Evolutionary conservation across 139 green algal species (phyloP).

Genomic region (Closterium sp.): DNA sequence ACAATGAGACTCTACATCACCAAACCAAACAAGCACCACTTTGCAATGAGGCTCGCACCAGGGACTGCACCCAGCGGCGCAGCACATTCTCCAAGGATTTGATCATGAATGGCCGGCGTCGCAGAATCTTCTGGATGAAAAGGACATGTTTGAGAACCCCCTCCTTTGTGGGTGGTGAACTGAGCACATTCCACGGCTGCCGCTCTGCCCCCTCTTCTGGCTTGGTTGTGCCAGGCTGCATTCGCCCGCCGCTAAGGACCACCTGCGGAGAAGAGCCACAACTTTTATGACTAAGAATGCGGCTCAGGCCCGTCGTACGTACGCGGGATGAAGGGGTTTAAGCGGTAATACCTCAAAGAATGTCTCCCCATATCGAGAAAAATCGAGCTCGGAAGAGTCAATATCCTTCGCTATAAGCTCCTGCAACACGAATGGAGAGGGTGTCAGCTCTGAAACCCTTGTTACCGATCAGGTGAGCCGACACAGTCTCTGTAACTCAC

Average conservation of each 20-base stretch:
- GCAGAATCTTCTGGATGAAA: conserved; percentile 49
- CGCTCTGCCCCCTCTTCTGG: conserved; percentile 19
- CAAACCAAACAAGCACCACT: neutral
- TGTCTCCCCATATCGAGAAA: conserved; percentile 90
- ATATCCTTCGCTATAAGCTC: conserved; percentile 41
- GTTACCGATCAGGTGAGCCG: too few species aligned
- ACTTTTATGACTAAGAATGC: neutral
- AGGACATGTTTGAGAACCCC: conserved; percentile 27
- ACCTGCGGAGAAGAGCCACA: conserved; percentile 10
- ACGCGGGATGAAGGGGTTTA: neutral
- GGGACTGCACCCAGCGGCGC: conserved; percentile 74
- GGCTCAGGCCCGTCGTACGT: too few species aligned
- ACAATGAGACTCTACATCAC: neutral
- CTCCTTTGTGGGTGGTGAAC: neutral
- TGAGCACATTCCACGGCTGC: conserved; percentile 36
- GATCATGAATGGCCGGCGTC: conserved; percentile 90
- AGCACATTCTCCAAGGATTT: conserved; percentile 89
- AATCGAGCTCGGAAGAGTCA: conserved; percentile 78
- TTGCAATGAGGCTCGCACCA: neutral
- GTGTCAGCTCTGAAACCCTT: too few species aligned
- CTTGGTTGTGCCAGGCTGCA: conserved; percentile 40
- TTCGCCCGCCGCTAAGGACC: conserved; percentile 17
- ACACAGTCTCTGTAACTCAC: conserved; percentile 10
- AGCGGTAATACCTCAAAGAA: conserved; percentile 78
- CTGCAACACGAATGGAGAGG: neutral